Evolutionary conservation across 192 early-diverging fungal species (phyloP), one percentile per base, ranked within the genome.

Genomic region (Entomortierella chlamydospora): DNA sequence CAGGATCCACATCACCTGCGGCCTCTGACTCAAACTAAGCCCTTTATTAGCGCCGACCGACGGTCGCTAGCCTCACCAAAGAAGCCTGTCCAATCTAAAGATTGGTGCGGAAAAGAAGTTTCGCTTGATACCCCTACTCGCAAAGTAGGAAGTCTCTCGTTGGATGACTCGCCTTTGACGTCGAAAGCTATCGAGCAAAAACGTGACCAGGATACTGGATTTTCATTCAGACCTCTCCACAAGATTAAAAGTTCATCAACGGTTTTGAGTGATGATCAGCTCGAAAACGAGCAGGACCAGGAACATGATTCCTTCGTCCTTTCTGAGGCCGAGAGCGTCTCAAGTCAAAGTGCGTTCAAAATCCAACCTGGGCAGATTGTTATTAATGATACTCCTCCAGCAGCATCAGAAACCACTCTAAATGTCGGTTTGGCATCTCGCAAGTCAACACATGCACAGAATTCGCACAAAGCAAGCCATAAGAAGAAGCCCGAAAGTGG

Each of bases 81-180:
- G 45, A 51, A 57, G 8, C 29, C 61, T 4, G 22, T 18, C 17
- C 55, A 25, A 55, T 17, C 1, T 1, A 49, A 51, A 10, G 42
- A 5, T n/a, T 15, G 10, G 23, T 45, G 41, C 25, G n/a, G 30
- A 9, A 42, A 20, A 7, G 25, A n/a, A 9, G 42, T 79, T 22
- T 79, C 76, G 5, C 39, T 79, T 18, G 76, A 79, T 22, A 66
- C 76, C 9, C 76, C 76, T n/a, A 79, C 43, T 18, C 76, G 68
- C 15, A 70, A 70, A 47, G 68, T 79, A 2, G 43, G 57, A 13
- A 52, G 58, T 31, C 54, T 79, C 11, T 56, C 60, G 0, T 68
- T 79, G 30, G 30, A 70, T 0, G 65, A 61, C 0, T 63, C 74
- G 20, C 51, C 51, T 17, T 30, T 59, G 18, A n/a, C 57, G 15